Evolutionary conservation across 148 eudicot species (phyloP).

Genomic region (Vaccinium darrowii): DNA sequence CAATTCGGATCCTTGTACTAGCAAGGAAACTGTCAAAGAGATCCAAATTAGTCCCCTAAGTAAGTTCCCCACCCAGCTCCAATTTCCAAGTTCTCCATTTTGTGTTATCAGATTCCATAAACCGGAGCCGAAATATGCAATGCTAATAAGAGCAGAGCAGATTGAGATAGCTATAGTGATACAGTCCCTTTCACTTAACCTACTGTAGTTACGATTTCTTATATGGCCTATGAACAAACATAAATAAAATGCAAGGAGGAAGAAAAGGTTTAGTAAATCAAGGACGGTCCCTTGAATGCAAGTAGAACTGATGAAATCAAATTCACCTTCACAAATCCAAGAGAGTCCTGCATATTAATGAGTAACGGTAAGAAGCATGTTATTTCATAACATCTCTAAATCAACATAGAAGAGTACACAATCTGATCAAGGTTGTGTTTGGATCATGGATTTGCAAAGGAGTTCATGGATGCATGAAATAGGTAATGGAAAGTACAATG

Average conservation of each 20-base stretch:
- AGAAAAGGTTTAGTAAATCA: slow-evolving; percentile 40
- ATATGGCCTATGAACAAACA: slow-evolving; percentile 20
- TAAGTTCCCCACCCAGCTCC: slow-evolving; percentile 28
- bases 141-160: slow-evolving; percentile 40
- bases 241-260: slow-evolving; percentile 35
- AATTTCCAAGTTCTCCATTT: slow-evolving; percentile 12
- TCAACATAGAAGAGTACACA: not conserved
- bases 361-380: not conserved
- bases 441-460: not conserved
- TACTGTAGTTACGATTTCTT: slow-evolving; percentile 4
- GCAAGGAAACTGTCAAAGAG: slow-evolving; percentile 37
- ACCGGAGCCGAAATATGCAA: slow-evolving; percentile 33
- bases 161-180: slow-evolving; percentile 24
- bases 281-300: slow-evolving; percentile 34
- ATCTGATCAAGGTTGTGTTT: not conserved
- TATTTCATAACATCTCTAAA: not conserved
- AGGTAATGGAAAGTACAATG: not conserved
- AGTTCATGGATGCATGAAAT: not conserved
- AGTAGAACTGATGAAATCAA: slow-evolving; percentile 20
- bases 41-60: slow-evolving; percentile 51
- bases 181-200: slow-evolving; percentile 26
- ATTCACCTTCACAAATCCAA: slow-evolving; percentile 34
- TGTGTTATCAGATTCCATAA: slow-evolving; percentile 16
- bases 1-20: slow-evolving; percentile 37
- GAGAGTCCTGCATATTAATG: slow-evolving; percentile 22